These are phyloP conservation scores for Tieghemostelium lacteum DNA, from an alignment of 78 protist species.

Conservation along the genomic window DNA sequence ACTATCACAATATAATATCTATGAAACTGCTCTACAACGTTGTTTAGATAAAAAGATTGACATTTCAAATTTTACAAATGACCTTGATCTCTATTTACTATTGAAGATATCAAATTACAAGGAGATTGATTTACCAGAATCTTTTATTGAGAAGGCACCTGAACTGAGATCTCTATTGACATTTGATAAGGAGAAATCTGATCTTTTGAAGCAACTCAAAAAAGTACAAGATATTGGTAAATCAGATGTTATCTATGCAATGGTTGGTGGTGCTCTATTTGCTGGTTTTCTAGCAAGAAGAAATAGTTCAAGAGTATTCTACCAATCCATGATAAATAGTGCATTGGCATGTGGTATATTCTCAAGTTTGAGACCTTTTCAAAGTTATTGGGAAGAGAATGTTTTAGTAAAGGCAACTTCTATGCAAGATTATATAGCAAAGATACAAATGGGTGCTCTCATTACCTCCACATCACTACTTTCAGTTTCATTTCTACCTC, in stretches of 20 bases:
- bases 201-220: conserved; percentile 2
- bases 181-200: not conserved
- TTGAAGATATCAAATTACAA: conserved; percentile 2
- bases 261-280: conserved; percentile 1
- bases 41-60: not conserved
- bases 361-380: not conserved
- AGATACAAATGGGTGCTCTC: not conserved
- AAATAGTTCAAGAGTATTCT: not conserved
- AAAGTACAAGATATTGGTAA: not conserved
- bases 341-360: not conserved
- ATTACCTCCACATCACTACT: not conserved
- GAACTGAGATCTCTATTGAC: not conserved
- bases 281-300: not conserved
- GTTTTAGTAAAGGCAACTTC: not conserved
- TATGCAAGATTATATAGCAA: not conserved
- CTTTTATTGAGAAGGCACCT: not conserved
- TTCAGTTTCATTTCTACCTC: not conserved
- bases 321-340: not conserved
- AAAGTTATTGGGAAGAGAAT: not conserved
- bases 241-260: not conserved
- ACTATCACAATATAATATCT: conserved; percentile 8
- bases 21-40: not conserved
- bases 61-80: not conserved
- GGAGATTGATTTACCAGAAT: not conserved
- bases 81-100: not conserved